Evolutionary conservation across 352 stramenopile genomes (phyloP).

Genomic region (Hyaloperonospora arabidopsidis): DNA sequence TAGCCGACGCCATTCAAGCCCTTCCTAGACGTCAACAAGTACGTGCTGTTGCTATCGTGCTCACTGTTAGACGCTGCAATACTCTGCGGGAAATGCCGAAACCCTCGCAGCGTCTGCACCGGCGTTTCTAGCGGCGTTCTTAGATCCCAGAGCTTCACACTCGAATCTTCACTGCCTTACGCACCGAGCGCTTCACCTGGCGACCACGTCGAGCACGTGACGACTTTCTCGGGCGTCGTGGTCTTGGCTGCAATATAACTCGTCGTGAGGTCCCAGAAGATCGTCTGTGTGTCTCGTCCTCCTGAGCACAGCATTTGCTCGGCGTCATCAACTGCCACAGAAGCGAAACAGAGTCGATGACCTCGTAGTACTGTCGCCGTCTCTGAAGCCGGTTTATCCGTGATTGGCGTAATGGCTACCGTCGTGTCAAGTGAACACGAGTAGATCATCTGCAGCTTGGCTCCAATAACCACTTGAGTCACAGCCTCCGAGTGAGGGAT

Average conservation of each 20-base stretch:
- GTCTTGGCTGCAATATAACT: conserved; percentile 42
- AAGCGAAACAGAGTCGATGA: conserved; percentile 42
- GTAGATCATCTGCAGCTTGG: conserved; percentile 41
- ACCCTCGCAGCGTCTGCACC: conserved; percentile 50
- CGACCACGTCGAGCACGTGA: conserved; percentile 82
- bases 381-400: conserved; percentile 18
- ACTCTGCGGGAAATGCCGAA: conserved; percentile 74
- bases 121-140: conserved; percentile 41
- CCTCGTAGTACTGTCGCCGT: conserved; percentile 28
- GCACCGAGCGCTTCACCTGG: conserved; percentile 47
- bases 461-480: conserved; percentile 49
- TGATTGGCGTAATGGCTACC: conserved; percentile 39
- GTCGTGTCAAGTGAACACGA: conserved; percentile 74
- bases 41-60: conserved; percentile 29
- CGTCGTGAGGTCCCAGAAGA: conserved; percentile 3
- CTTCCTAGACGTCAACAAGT: conserved; percentile 79
- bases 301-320: conserved; percentile 67
- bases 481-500: conserved; percentile 47
- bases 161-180: conserved; percentile 78
- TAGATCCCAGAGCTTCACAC: conserved; percentile 73
- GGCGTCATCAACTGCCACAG: conserved; percentile 38
- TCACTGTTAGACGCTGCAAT: conserved; percentile 27
- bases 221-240: conserved; percentile 71
- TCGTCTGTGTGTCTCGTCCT: conserved; percentile 68
- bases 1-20: conserved; percentile 77